Evolutionary conservation across 192 early-diverging fungal species (phyloP), one percentile per base, ranked within the genome.

Genomic region (Entrophospora sp.): DNA sequence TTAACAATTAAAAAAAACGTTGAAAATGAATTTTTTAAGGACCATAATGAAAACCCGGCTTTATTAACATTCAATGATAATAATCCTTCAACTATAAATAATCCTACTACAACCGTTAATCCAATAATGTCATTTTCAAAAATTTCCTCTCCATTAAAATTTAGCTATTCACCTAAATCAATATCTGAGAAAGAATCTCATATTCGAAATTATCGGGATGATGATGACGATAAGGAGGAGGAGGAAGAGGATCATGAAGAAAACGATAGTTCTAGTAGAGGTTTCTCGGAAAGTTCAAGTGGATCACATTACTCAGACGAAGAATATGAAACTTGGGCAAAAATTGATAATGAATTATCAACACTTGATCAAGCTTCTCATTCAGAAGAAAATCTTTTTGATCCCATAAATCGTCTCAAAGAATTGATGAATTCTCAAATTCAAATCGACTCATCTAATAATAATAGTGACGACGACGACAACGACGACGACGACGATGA

Each of bases 401-500:
- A 62, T 1, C 61, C 61, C 4, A 46, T 62, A 20, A 46, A 62
- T 34, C 61, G 42, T 18, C 61, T 62, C 5, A 62, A 62, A 62
- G 61, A 62, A 46, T 32, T 62, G 46, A n/a, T 62, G 30, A 24
- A 31, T 30, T 43, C 61, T 13, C 61, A 62, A 30, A 13, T 5
- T n/a, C n/a, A n/a, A n/a, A 10, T 10, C 61, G 1, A 4, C 9
- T 36, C 40, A 61, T 43, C 38, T n/a, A n/a, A 37, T 24, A 24
- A 16, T 16, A 10, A 38, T 25, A 16, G 7, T 18, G 20, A 18
- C 5, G 5, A 48, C 9, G 20, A 9, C 20, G 5, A 48, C 45
- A 48, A 18, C 45, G 20, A 14, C 7, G 6, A 6, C 14, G 38
- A 14, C 6, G 38, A 6, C 14, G 6, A 6, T 40, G 38, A 40